Conservation (phyloP, 1,284 basidiomycete genomes). For the Ustilago sp. region DNA sequence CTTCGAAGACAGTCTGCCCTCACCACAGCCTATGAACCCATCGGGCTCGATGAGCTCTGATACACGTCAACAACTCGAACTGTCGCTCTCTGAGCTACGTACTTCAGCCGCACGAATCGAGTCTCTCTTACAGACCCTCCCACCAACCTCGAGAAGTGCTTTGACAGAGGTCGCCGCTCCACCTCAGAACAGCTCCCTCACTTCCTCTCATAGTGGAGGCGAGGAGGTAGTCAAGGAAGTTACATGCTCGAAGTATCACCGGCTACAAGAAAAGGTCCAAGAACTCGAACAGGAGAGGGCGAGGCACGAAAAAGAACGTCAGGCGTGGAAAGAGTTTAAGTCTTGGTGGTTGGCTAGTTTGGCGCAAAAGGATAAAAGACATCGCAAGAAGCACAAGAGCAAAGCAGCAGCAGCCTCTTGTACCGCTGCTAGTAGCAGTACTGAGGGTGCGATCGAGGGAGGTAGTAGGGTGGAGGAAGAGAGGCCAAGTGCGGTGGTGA, state of each 20-base stretch:
- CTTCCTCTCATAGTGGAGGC: background rate
- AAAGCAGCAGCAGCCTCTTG: background rate
- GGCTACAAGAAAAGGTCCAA: background rate
- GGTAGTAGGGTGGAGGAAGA: background rate
- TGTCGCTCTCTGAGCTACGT: constrained; percentile 1
- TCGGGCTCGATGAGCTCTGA: background rate
- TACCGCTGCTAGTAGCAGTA: constrained; percentile 1
- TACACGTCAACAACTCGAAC: constrained; percentile 3
- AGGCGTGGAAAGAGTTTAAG: constrained; percentile 41
- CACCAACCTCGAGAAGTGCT: background rate
- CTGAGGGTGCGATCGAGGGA: background rate
- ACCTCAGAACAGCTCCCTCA: background rate
- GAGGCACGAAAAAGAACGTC: constrained; percentile 18
- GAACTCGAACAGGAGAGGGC: background rate
- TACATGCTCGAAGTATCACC: background rate
- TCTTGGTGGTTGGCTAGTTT: constrained; percentile 36
- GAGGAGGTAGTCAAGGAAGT: background rate
- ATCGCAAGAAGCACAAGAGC: background rate
- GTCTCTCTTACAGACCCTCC: background rate
- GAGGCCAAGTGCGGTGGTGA: background rate
- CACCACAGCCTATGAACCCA: background rate
- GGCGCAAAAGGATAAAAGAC: constrained; percentile 15
- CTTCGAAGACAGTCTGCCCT: background rate
- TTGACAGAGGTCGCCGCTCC: background rate
- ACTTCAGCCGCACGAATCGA: constrained; percentile 8